Evolutionary conservation across 768 basidiomycete genomes (phyloP).

Genomic region (Naematelia aurantialba): DNA sequence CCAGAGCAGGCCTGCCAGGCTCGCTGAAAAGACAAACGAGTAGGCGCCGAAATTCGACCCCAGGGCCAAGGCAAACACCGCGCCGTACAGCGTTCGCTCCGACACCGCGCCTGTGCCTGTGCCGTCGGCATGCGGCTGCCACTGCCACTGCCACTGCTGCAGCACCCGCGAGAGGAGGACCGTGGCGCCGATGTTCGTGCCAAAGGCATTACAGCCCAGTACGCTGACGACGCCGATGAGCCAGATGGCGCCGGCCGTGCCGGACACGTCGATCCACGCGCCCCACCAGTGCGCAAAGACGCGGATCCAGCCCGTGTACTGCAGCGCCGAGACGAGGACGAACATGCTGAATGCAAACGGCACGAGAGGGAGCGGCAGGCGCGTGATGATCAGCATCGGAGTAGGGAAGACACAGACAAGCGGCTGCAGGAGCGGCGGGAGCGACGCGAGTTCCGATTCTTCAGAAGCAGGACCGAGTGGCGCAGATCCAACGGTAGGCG

Average conservation of each 20-base stretch:
- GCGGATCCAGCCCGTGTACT: constrained; percentile 79
- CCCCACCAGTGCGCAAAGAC: constrained; percentile 71
- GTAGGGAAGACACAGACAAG: constrained; percentile 61
- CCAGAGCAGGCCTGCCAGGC: constrained; percentile 86
- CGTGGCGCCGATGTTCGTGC: constrained; percentile 87
- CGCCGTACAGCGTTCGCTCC: constrained; percentile 52
- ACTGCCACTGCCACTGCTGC: constrained; percentile 34
- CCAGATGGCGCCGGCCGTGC: constrained; percentile 60
- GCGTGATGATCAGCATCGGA: constrained; percentile 54
- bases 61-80: constrained; percentile 65
- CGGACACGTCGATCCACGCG: constrained; percentile 54
- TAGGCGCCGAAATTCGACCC: constrained; percentile 89
- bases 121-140: no score
- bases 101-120: constrained; percentile 29
- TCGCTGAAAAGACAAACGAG: constrained; percentile 80
- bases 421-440: neutral
- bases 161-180: constrained; percentile 72
- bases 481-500: neutral
- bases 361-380: constrained; percentile 74
- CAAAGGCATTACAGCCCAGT: constrained; percentile 70
- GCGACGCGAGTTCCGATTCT: neutral
- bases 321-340: constrained; percentile 81
- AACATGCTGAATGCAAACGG: constrained; percentile 94
- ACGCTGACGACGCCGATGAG: constrained; percentile 69
- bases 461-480: neutral